Conservation (phyloP, 140 eudicot genomes). For the Oenanthe javanica region DNA sequence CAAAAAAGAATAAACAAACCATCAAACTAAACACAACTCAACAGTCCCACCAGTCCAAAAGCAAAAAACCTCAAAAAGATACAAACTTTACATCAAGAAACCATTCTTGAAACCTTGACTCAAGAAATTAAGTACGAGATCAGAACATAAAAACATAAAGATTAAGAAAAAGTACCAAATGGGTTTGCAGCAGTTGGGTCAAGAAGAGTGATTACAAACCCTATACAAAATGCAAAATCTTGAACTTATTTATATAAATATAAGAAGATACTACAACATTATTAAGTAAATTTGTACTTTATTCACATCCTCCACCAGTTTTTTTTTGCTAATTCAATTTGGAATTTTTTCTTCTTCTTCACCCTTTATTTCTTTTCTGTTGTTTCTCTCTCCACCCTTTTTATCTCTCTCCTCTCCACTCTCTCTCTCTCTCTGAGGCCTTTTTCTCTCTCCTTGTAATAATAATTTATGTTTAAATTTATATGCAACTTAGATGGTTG, state of each 20-base stretch:
- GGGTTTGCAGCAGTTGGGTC: conserved; percentile 2
- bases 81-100: conserved; percentile 4
- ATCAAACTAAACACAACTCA: conserved; percentile 2
- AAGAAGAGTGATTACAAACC: conserved; percentile 6
- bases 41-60: not conserved
- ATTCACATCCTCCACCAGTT: not conserved
- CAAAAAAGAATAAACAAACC: not conserved
- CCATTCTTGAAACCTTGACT: not conserved
- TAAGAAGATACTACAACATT: not conserved
- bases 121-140: not conserved
- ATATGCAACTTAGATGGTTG: not conserved
- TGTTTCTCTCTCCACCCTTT: not conserved
- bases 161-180: conserved; percentile 12
- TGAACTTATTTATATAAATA: not conserved
- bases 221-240: not conserved
- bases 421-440: not conserved
- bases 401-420: not conserved
- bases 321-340: not conserved
- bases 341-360: not conserved
- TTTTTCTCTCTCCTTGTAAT: not conserved
- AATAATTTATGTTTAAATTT: conserved; percentile 1
- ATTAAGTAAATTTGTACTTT: not conserved
- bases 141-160: not conserved
- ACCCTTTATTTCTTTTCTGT: not conserved
- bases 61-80: conserved; percentile 5